These are phyloP conservation scores for Yamadazyma triangularis DNA, from an alignment of 1,139 yeast genomes.

Conservation along the genomic window DNA sequence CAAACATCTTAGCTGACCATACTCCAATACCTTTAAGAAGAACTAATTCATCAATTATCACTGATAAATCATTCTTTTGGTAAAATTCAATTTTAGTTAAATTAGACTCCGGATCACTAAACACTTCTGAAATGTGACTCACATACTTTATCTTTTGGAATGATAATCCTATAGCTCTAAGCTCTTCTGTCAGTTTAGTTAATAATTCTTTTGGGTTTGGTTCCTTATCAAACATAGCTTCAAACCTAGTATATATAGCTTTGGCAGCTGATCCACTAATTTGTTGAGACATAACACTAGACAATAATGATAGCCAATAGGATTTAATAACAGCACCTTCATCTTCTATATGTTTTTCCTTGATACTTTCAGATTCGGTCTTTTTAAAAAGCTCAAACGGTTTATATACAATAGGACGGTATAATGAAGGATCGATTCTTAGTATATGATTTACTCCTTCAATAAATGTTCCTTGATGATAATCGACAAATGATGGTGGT, in stretches of 20 bases:
- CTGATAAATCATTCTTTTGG: conserved; percentile 32
- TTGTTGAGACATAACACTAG: conserved; percentile 70
- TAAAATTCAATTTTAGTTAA: conserved; percentile 40
- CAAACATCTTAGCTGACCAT: conserved; percentile 91
- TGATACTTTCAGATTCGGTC: conserved; percentile 14
- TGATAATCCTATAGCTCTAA: conserved; percentile 70
- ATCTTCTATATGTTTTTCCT: conserved; percentile 4
- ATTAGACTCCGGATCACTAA: conserved; percentile 31
- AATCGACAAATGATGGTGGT: conserved; percentile 36
- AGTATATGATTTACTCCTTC: conserved; percentile 39
- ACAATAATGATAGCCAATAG: conserved; percentile 37
- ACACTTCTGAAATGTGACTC: conserved; percentile 56
- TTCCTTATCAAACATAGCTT: conserved; percentile 25
- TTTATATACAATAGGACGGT: conserved; percentile 25
- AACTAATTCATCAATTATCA: conserved; percentile 52
- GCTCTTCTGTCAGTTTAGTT: conserved; percentile 35
- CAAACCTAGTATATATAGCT: conserved; percentile 53
- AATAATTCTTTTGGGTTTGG: conserved; percentile 55
- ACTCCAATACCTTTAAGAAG: conserved; percentile 76
- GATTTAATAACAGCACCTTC: conserved; percentile 27
- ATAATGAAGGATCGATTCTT: conserved; percentile 38
- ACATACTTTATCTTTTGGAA: conserved; percentile 63
- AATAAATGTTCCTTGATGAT: conserved; percentile 43
- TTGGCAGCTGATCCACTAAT: conserved; percentile 81
- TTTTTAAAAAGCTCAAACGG: conserved; percentile 27